Evolutionary conservation across 2,329 filamentous ascomycete genomes (phyloP), one percentile per base, ranked within the genome.

Genomic region (Penicillium decumbens): DNA sequence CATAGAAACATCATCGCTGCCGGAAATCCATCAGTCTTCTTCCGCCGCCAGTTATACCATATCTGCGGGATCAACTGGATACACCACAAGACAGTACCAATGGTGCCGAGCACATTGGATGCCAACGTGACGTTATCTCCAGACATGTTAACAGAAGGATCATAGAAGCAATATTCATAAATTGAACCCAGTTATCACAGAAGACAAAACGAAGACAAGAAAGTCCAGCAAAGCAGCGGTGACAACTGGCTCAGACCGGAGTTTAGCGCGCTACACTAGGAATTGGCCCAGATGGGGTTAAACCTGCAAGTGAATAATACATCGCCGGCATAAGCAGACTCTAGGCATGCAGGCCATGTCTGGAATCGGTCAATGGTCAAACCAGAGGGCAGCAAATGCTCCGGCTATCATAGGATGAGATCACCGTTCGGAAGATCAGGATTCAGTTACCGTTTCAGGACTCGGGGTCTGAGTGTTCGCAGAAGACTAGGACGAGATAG

Each of bases 1-100:
- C 82, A 85, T 1, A 84, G 65, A 53, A 84, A 79, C 72, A 84
- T 78, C 81, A 85, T 85, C 18, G 67, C 58, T 0, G 73, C 75
- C 0, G 82, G 82, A 2, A 85, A 67, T 2, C 82, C 82, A 33
- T 84, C 80, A 0, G 81, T 84, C 51, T 75, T 77, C 61, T 85
- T 84, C 10, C 70, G 75, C 18, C 74, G 72, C 76, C 79, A 84
- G 62, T 83, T 85, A 51, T 79, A 75, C 78, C 79, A 83, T 70
- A 85, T 83, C 56, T 75, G 72, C 10, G 65, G 65, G 13, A 72
- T 56, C 33, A 72, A 51, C 54, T 74, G 61, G 46, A 72, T 58
- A 45, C 69, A 72, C 69, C 70, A 72, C 33, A 72, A 60, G 9
- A 71, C 63, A 1, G 70, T 72, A 6, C 70, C 70, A 42, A 72